A percentile compares a stretch with the other conserved stretches of the same genome.
These are phyloP conservation scores for Saccharomycopsis microspora DNA, from an alignment of 805 yeast species.

Conservation along the genomic window DNA sequence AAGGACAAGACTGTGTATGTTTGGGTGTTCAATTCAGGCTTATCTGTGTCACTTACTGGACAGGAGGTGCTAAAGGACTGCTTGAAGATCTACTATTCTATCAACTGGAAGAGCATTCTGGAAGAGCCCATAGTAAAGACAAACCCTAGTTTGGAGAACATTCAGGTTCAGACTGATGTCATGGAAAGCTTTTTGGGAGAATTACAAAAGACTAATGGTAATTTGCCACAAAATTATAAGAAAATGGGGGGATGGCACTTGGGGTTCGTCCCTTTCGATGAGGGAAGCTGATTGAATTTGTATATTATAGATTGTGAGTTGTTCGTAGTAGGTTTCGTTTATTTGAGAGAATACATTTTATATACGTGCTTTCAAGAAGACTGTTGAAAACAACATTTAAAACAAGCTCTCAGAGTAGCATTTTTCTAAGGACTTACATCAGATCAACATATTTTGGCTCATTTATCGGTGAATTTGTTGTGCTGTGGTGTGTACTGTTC, in stretches of 20 bases:
- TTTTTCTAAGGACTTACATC: too few relatives aligned
- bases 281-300: too few relatives aligned
- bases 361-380: too few relatives aligned
- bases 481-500: too few relatives aligned
- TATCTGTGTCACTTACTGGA: constrained; percentile 24
- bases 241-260: constrained; percentile 20
- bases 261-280: constrained; percentile 6
- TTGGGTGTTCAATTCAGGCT: constrained; percentile 37
- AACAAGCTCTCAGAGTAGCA: too few relatives aligned
- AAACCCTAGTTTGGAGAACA: constrained; percentile 24
- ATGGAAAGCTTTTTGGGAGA: constrained; percentile 21
- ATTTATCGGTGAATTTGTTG: too few relatives aligned
- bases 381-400: too few relatives aligned
- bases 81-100: constrained; percentile 35
- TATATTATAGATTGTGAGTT: too few relatives aligned
- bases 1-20: constrained; percentile 19
- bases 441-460: too few relatives aligned
- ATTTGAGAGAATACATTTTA: too few relatives aligned
- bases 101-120: constrained; percentile 20
- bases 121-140: neutral
- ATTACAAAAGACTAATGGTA: constrained; percentile 22
- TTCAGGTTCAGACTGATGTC: constrained; percentile 25
- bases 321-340: too few relatives aligned
- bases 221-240: constrained; percentile 25
- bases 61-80: constrained; percentile 21